Evolutionary conservation across 257 asterid genomes (phyloP).

Genomic region (Cruciata laevipes): DNA sequence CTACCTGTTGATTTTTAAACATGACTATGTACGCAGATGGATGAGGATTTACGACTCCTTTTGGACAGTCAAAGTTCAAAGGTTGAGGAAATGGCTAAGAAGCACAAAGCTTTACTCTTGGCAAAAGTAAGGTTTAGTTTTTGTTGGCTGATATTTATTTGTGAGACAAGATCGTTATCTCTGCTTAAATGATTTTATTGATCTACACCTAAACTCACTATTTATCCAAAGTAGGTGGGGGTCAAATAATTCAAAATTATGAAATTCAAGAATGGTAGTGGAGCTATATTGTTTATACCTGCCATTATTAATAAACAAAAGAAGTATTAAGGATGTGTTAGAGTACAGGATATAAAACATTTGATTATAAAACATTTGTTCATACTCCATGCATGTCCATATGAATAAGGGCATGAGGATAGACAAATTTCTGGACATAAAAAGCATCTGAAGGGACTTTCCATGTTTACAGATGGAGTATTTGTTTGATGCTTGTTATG

Average conservation of each 20-base stretch:
- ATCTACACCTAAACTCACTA: neutral
- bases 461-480: neutral
- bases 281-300: neutral
- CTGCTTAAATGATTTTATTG: neutral
- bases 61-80: conserved; percentile 40
- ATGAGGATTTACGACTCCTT: conserved; percentile 47
- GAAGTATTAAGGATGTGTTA: neutral
- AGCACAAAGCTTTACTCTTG: conserved; percentile 37
- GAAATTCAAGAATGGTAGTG: too few species aligned
- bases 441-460: neutral
- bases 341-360: neutral
- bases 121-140: conserved; percentile 30
- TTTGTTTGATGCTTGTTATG: neutral
- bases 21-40: conserved; percentile 27
- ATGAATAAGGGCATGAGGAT: neutral
- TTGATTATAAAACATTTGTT: too few species aligned
- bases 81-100: conserved; percentile 48
- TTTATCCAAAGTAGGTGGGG: neutral
- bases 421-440: too few species aligned
- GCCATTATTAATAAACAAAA: neutral
- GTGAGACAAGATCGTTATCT: neutral
- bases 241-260: too few species aligned
- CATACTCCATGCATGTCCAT: neutral
- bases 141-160: neutral
- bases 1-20: neutral